Base-by-base conservation (phyloP, 805 yeast genomes). In the Lachancea waltii region DNA sequence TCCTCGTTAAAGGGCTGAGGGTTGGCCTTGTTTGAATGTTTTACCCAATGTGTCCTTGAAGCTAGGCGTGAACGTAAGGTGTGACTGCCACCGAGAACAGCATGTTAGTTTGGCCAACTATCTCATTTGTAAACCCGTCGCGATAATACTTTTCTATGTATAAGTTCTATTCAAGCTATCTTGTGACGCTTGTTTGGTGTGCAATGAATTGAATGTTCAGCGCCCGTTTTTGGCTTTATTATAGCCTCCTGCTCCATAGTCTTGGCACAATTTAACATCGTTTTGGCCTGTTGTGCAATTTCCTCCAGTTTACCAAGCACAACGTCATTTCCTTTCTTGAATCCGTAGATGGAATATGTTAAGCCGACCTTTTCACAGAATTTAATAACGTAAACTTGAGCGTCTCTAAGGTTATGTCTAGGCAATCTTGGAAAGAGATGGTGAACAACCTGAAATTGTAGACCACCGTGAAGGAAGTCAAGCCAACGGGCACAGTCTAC, bases 401-500 rank as follows among this genome's bases (percentile, higher is more conserved):
- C 85, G 20, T 68, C 67, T 44, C 96, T 69, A 53, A 87, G 73
- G 55, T 87, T 86, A 60, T 87, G 95, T 42, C 95, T 71, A 16
- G 96, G 96, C 50, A 86, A 58, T 42, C 96, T 68, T 20, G 96
- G 96, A 59, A 86, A 86, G 49, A 87, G 67, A 56, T 86, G 96
- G 58, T 86, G 96, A 36, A 86, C 76, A 0, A 89, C 92, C 57
- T 86, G 96, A 65, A 85, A 86, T 60, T 86, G 96, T 38, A 86
- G 70, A 0, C 96, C 96, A 7, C 96, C 96, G 54, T 86, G 96
- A 53, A 86, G 69, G 51, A 77, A 87, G 58, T 86, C 96, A 34
- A 86, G 69, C 95, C 95, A 86, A 45, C 75, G 80, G 2, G 96
- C 95, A 64, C 96, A 86, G 50, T 82, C 90, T 23, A 86, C 95